Percentiles rank a stretch among this genome's conserved stretches.
phyloP scores from a whole-genome alignment of 164 flowering plant genomes.

The Tetracentron sinense region DNA sequence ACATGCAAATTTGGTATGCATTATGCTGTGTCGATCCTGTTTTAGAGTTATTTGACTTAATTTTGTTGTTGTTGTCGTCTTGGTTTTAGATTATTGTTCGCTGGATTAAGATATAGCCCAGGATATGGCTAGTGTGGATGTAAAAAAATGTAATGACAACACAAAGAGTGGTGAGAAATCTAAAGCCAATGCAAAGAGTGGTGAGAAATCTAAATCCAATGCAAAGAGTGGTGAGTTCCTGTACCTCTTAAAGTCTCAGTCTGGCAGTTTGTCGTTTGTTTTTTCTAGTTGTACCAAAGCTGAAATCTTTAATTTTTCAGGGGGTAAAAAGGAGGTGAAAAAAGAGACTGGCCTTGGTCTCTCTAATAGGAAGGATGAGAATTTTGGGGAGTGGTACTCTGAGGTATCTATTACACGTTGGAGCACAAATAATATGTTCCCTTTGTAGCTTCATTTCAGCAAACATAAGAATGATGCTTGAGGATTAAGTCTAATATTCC shows the following conservation, averaged over 20 bases:
- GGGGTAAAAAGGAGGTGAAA: slow-evolving; percentile 66
- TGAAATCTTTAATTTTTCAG: background rate
- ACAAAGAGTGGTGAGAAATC: too few relatives aligned
- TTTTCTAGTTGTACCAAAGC: background rate
- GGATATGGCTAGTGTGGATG: slow-evolving; percentile 16
- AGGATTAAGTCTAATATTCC: background rate
- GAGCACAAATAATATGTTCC: background rate
- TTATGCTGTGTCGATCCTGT: background rate
- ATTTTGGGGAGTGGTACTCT: slow-evolving; percentile 98
- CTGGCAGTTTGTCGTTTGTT: background rate
- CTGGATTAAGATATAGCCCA: background rate
- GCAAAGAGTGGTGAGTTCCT: background rate
- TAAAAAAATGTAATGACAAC: slow-evolving; percentile 15
- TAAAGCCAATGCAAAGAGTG: slow-evolving; percentile 15
- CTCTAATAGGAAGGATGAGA: slow-evolving; percentile 73
- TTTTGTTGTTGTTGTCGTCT: too few relatives aligned
- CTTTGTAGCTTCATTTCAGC: background rate
- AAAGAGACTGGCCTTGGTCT: slow-evolving; percentile 93
- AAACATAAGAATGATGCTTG: background rate
- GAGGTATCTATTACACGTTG: slow-evolving; percentile 49
- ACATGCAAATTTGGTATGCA: background rate
- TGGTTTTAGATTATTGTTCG: background rate
- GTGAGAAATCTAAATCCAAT: slow-evolving; percentile 11
- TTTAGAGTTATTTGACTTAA: background rate
- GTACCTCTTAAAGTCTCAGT: too few relatives aligned